These are phyloP conservation scores for Aspergillus steynii DNA, from an alignment of 495 filamentous ascomycete species.

Conservation along the genomic window DNA sequence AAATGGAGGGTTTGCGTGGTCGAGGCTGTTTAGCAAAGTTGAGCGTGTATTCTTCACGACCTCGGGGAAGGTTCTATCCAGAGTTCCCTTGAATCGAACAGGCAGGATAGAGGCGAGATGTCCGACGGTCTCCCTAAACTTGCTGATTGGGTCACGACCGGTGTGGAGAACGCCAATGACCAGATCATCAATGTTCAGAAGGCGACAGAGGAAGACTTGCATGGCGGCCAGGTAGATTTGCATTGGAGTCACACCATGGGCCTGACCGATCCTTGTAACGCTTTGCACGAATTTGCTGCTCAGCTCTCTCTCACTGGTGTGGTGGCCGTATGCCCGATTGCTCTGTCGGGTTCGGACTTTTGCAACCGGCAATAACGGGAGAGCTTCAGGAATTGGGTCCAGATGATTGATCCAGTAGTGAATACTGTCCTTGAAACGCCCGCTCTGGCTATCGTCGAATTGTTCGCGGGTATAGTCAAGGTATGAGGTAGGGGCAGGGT, in stretches of 20 bases:
- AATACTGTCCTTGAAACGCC: neutral
- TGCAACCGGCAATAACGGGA: neutral
- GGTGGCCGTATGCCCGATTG: neutral
- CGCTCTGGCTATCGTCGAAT: neutral
- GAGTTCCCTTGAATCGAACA: neutral
- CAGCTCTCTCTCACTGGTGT: neutral
- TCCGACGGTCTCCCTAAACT: conserved; percentile 7
- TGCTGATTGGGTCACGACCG: neutral
- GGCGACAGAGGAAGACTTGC: conserved; percentile 1
- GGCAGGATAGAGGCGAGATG: conserved; percentile 13
- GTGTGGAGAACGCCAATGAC: neutral
- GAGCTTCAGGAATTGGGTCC: neutral
- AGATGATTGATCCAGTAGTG: neutral
- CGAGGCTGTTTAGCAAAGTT: neutral
- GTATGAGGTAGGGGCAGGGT: neutral
- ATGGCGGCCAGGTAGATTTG: conserved; percentile 6
- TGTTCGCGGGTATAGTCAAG: neutral
- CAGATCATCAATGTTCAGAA: neutral
- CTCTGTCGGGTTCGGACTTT: neutral
- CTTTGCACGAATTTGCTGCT: neutral
- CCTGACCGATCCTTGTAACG: neutral
- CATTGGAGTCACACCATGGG: neutral
- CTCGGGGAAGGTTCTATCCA: neutral
- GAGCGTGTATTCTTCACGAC: neutral
- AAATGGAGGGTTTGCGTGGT: neutral